Conservation (phyloP, 2,329 filamentous ascomycete species). For the Aquanectria penicillioides region DNA sequence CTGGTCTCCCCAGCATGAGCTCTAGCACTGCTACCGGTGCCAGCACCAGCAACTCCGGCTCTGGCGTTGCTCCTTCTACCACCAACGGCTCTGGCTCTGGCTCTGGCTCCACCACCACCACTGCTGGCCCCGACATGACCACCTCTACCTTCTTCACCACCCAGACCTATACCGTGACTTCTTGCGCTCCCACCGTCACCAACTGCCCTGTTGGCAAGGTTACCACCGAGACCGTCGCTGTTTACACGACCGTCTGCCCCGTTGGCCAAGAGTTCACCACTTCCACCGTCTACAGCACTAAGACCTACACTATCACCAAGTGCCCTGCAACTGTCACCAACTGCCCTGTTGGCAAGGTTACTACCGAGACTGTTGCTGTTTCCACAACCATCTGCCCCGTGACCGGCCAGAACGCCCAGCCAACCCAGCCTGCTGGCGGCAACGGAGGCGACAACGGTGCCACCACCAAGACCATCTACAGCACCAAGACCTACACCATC, state of each 20-base stretch:
- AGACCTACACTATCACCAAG: slow-evolving; percentile 31
- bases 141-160: slow-evolving; percentile 47
- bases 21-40: slow-evolving; percentile 8
- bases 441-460: slow-evolving; percentile 31
- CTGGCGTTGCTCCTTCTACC: slow-evolving; percentile 19
- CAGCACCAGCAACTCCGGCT: slow-evolving; percentile 17
- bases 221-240: slow-evolving; percentile 15
- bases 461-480: slow-evolving; percentile 37
- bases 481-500: slow-evolving; percentile 36
- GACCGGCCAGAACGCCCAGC: slow-evolving; percentile 35
- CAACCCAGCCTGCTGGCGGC: slow-evolving; percentile 42
- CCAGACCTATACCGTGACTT: slow-evolving; percentile 40
- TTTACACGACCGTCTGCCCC: slow-evolving; percentile 45
- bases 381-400: slow-evolving; percentile 57
- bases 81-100: slow-evolving; percentile 3
- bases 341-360: slow-evolving; percentile 40
- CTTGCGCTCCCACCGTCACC: slow-evolving; percentile 42
- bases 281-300: slow-evolving; percentile 37
- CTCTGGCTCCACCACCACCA: slow-evolving; percentile 11
- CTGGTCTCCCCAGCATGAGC: too few relatives aligned
- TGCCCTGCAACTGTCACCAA: slow-evolving; percentile 32
- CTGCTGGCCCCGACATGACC: slow-evolving; percentile 34
- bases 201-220: slow-evolving; percentile 8
- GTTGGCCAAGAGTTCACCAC: slow-evolving; percentile 26
- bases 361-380: slow-evolving; percentile 45